phyloP scores from a whole-genome alignment of 192 early-diverging fungal species.

The Linnemannia elongata region DNA sequence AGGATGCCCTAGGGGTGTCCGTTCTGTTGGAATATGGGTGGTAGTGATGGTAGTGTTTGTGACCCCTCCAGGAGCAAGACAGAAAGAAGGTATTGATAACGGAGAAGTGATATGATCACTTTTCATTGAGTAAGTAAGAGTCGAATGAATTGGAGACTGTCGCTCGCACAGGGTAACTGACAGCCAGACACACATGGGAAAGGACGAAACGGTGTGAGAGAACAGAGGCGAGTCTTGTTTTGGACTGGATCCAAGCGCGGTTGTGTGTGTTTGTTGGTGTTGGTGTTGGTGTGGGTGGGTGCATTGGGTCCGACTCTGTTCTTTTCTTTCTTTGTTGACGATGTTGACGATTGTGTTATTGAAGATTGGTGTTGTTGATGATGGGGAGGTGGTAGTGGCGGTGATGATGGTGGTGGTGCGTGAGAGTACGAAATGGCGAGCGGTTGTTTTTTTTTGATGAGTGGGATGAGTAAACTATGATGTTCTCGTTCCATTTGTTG shows the following conservation, averaged over 20 bases:
- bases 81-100: neutral
- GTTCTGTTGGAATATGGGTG: neutral
- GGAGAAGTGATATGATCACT: too few species aligned
- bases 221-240: neutral
- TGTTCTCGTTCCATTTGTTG: neutral
- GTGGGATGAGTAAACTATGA: neutral
- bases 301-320: neutral
- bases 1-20: neutral
- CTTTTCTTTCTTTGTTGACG: neutral
- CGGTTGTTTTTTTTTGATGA: neutral
- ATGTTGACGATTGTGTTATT: neutral
- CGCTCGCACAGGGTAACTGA: neutral
- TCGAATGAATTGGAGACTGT: too few species aligned
- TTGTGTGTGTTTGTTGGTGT: neutral
- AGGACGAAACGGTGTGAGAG: neutral
- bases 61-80: neutral
- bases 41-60: too few species aligned
- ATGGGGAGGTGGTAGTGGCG: neutral
- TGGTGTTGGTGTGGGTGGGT: too few species aligned
- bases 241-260: conserved; percentile 2
- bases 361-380: neutral
- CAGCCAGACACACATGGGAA: neutral
- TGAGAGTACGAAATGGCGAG: neutral
- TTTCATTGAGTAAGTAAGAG: too few species aligned
- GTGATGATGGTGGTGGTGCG: neutral